Conservation (phyloP, 177 flowering plant species). For the Vitis hybrid region DNA sequence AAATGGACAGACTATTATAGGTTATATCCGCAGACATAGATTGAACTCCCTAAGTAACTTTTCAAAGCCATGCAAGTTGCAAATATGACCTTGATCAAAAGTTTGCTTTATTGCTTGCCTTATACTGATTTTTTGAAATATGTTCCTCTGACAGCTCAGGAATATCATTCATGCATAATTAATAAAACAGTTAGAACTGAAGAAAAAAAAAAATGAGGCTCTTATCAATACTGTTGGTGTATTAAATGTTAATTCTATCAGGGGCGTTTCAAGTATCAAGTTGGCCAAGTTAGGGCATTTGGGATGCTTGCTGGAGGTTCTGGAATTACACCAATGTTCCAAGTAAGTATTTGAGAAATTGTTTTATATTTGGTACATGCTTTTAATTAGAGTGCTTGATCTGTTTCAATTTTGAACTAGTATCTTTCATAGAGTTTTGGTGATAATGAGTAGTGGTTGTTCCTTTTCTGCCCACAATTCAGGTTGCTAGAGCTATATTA, state of each 20-base stretch:
- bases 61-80: not conserved
- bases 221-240: constrained; percentile 2
- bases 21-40: too few relatives aligned
- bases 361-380: not conserved
- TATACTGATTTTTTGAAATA: too few relatives aligned
- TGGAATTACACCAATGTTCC: constrained; percentile 99
- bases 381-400: not conserved
- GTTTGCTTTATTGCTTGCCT: too few relatives aligned
- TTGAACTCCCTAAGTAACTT: too few relatives aligned
- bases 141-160: not conserved
- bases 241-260: constrained; percentile 23
- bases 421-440: constrained; percentile 4
- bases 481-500: constrained; percentile 94
- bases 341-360: constrained; percentile 37
- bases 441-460: not conserved
- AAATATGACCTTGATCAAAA: too few relatives aligned
- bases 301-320: constrained; percentile 99
- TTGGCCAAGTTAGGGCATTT: constrained; percentile 86
- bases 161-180: not conserved
- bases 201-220: not conserved
- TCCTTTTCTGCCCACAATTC: constrained; percentile 10
- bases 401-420: not conserved
- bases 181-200: not conserved
- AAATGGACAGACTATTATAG: too few relatives aligned
- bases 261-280: constrained; percentile 95